Evolutionary conservation across 2,329 filamentous ascomycete genomes (phyloP), one percentile per base, ranked within the genome.

Genomic region (Diaporthe eres): DNA sequence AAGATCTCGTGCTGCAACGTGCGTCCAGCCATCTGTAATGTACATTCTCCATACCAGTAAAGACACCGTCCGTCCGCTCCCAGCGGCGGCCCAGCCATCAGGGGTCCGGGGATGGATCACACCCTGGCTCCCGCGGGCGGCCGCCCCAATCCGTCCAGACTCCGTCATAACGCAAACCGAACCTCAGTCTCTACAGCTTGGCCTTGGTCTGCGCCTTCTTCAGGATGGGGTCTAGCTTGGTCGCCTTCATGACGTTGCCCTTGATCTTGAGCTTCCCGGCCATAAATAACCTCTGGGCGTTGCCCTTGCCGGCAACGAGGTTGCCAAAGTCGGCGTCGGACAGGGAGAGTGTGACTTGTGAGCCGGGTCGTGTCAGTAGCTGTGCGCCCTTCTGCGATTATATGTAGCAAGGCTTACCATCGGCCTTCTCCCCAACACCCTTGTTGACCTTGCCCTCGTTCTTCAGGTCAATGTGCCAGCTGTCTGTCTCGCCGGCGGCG

Each of bases 201-300:
- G 94, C 91, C 90, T 95, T 94, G 81, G 87, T 89, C 88, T 95
- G 93, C 51, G 94, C 94, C 90, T 95, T 97, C 90, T 95, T 95
- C 79, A 98, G 87, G 81, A 98, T 94, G 55, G 95, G 94, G 86
- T 98, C 95, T 86, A 98, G 92, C 92, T 97, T 98, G 77, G 96
- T 98, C 51, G 97, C 94, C 91, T 98, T 98, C 96, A 98, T 98
- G 77, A 98, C 92, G 85, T 98, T 95, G 78, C 97, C 97, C 92
- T 95, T 97, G 84, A 98, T 92, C 94, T 98, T 99, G 83, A 99
- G 90, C 90, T 98, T 98, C 81, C 97, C 97, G n/a, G 91, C 91
- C 96, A 99, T 98, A 88, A 98, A 98, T 78, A 99, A 88, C 80
- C 93, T 92, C 90, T 99, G 97, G 75, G 97, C 95, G 83, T 98